Percentiles rank a stretch among this genome's conserved stretches.
Conservation (phyloP, 345 rosid genomes). For the Arabidopsis suecica region DNA sequence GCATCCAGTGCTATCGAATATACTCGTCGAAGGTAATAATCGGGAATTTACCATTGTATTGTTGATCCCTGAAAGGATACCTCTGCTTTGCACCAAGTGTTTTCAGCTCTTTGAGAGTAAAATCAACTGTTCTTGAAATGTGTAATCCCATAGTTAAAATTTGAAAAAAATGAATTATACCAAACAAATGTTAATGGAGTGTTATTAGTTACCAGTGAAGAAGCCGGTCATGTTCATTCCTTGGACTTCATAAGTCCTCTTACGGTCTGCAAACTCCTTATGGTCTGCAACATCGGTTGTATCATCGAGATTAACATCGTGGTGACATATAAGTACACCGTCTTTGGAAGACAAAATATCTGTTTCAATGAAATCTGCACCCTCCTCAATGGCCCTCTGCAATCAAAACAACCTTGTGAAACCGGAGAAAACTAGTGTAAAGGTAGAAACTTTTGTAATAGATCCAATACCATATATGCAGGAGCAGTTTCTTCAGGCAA, state of each 20-base stretch:
- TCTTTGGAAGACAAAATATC: constrained; percentile 83
- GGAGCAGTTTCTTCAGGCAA: constrained; percentile 93
- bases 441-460: not conserved
- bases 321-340: constrained; percentile 83
- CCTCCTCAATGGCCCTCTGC: constrained; percentile 95
- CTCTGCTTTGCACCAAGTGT: constrained; percentile 82
- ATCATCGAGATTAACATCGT: constrained; percentile 77
- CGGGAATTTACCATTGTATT: constrained; percentile 80
- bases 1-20: constrained; percentile 90
- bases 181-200: not conserved
- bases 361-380: constrained; percentile 92
- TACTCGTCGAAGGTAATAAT: constrained; percentile 88
- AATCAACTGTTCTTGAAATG: constrained; percentile 69
- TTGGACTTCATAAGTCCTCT: constrained; percentile 82
- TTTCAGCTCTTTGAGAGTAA: constrained; percentile 75
- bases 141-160: constrained; percentile 15
- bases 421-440: not conserved
- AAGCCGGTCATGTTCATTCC: constrained; percentile 77
- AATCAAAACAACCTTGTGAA: constrained; percentile 30
- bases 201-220: constrained; percentile 63
- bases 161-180: not conserved
- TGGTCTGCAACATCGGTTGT: constrained; percentile 76
- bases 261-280: constrained; percentile 81
- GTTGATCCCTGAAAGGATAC: constrained; percentile 78
- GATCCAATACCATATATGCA: constrained; percentile 68